Evolutionary conservation across 352 stramenopile genomes (phyloP), one percentile per base, ranked within the genome.

Genomic region (Halophytophthora polymorphica): DNA sequence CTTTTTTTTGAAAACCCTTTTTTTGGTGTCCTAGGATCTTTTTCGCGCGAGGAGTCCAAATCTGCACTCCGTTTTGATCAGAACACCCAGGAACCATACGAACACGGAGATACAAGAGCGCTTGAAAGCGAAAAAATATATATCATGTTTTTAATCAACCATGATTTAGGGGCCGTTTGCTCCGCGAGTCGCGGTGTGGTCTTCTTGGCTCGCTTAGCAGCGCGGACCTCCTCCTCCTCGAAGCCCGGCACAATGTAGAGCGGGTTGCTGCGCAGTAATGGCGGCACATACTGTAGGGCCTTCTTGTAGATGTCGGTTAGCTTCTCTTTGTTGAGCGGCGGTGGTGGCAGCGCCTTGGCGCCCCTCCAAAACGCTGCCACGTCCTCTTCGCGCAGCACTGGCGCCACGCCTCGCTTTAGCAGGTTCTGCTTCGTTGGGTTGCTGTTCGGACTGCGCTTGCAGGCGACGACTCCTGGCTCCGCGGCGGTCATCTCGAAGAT

Each of bases 221-320:
- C 25, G 25, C 25, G 25, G 25, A 44, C 38, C 18, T 28, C 38
- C 23, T 44, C 38, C 38, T 44, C 38, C 23, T 44, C 18, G 14
- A 28, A 18, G 18, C 31, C 22, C 12, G 40, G 19, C 14, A 45
- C 40, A 14, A 45, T 18, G 13, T 45, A 45, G 8, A 45, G 19
- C 10, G 38, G 6, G 19, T 45, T 25, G 22, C 31, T 34, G 22
- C 40, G 22, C 14, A 34, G 40, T 11, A 34, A 4, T 4, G 40
- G 40, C 7, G 40, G 40, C 6, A 45, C 40, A 19, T 45, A 45
- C 19, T 45, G 40, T 4, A 33, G 40, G 3, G 31, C 40, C 22
- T 45, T 34, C 22, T 45, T 45, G 40, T 45, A 45, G 19, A 45
- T 45, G 22, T 45, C 40, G 22, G 12, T 3, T 5, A 45, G 6